Conservation (phyloP, 352 stramenopile species). For the Phytophthora fragariaefolia region DNA sequence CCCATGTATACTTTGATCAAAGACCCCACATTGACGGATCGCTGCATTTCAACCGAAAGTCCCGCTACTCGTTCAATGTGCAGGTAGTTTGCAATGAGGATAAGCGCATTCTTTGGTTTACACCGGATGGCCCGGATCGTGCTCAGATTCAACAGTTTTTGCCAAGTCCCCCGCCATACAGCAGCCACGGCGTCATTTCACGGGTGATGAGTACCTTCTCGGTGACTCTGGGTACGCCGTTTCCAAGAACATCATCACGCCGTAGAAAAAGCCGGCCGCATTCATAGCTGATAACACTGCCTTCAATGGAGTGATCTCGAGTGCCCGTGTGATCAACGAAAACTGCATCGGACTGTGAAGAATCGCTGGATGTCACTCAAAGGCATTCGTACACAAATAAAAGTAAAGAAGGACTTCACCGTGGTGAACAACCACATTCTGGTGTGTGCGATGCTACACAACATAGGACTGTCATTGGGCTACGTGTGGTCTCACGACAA, state of each 20-base stretch:
- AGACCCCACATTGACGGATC: slow-evolving; percentile 9
- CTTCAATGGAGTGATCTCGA: slow-evolving; percentile 4
- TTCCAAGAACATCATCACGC: not conserved
- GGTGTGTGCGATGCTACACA: slow-evolving; percentile 3
- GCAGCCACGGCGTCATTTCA: not conserved
- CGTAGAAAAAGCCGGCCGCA: not conserved
- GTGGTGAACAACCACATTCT: slow-evolving; percentile 11
- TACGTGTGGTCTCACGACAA: slow-evolving; percentile 2
- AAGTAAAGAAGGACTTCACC: slow-evolving; percentile 2
- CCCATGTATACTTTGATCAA: slow-evolving; percentile 1
- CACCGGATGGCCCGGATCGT: slow-evolving; percentile 12
- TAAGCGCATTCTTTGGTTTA: not conserved
- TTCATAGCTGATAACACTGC: not conserved
- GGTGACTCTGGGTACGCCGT: slow-evolving; percentile 1
- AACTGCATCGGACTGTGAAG: slow-evolving; percentile 14
- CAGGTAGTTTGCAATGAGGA: slow-evolving; percentile 3
- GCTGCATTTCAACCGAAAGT: not conserved
- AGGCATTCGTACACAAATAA: slow-evolving; percentile 8
- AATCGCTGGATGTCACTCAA: slow-evolving; percentile 13
- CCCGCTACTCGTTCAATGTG: not conserved
- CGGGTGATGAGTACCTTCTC: not conserved
- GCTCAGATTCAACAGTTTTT: slow-evolving; percentile 1
- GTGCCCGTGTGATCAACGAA: slow-evolving; percentile 9
- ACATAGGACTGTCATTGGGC: not conserved
- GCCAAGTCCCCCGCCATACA: not conserved